Base-by-base conservation (phyloP, 2,329 filamentous ascomycete species). In the Ceratocystis cacaofunesta region DNA sequence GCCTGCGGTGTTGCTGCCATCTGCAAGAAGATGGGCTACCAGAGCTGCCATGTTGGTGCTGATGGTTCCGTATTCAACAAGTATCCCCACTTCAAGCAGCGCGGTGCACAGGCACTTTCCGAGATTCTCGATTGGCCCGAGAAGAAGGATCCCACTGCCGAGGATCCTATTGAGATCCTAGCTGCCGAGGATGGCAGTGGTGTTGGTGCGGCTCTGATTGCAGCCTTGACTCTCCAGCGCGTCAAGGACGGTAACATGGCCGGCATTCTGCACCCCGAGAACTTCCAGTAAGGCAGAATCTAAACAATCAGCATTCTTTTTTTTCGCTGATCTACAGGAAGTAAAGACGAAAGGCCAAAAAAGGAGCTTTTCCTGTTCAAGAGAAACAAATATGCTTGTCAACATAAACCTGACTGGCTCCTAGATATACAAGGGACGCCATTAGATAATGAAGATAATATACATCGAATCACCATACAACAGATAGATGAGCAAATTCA, bases 61-160 rank as follows among this genome's bases (percentile, higher is more conserved):
- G 94, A 99, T 73, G 94, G 94, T 46, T 95, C 90, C 19, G 92
- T 99, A 65, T 99, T 99, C 80, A 96, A 96, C 82, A 97, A 97
- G 76, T 99, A 99, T 78, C 94, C 94, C 12, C 89, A 96, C 78
- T 99, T 99, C 84, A 96, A 96, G 81, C 84, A 86, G 66, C 88
- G 94, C 65, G 92, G 92, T 65, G 92, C 94, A 15, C 82, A 87
- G 74, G 94, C 94, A 32, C 83, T 99, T 64, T 86, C 90, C 65
- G 94, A 99, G 80, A 96, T 99, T 70, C 84, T 99, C 46, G 92
- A 96, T 79, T 97, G 92, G 92, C 85, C 88, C 2, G 84, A 82
- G 65, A 67, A 68, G 63, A 81, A 79, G 68, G 78, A 76, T 70
- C 74, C 80, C 62, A 87, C 86, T 75, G 87, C 89, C 72, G 87